phyloP scores from a whole-genome alignment of 2,329 filamentous ascomycete genomes.

The Cytospora piceicola region DNA sequence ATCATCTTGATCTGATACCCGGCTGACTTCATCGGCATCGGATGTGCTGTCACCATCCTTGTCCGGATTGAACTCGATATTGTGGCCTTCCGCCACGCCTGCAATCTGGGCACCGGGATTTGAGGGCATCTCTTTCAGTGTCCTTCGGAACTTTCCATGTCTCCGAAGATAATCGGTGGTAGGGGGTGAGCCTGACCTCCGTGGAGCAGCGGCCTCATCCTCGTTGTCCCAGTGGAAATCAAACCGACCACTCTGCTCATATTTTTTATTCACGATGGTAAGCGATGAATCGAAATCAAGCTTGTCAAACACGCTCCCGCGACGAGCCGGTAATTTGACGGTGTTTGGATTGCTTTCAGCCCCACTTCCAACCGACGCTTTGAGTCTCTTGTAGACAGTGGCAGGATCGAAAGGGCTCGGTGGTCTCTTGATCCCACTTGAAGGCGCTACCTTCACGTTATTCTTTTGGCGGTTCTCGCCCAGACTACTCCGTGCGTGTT shows the following conservation, averaged over 20 bases:
- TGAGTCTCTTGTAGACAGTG: conserved; percentile 62
- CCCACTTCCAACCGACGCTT: conserved; percentile 48
- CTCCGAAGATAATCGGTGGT: conserved; percentile 54
- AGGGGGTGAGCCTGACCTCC: conserved; percentile 43
- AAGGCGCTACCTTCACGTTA: conserved; percentile 37
- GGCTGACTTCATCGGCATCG: conserved; percentile 54
- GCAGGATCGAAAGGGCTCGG: conserved; percentile 62
- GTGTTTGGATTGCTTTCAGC: conserved; percentile 33
- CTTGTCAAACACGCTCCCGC: conserved; percentile 56
- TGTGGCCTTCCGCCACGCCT: conserved; percentile 41
- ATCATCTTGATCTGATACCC: conserved; percentile 60
- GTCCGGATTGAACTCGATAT: conserved; percentile 44
- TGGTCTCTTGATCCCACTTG: conserved; percentile 51
- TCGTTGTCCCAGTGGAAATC: conserved; percentile 47
- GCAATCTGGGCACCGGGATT: conserved; percentile 45
- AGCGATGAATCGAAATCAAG: conserved; percentile 58
- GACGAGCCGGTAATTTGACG: conserved; percentile 38
- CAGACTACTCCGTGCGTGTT: conserved; percentile 60
- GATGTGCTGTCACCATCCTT: conserved; percentile 47
- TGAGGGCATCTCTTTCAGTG: conserved; percentile 42
- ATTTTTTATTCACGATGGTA: conserved; percentile 61
- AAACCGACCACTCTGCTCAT: conserved; percentile 60
- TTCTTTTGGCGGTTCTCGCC: conserved; percentile 43
- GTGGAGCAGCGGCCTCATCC: conserved; percentile 35
- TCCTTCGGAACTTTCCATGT: conserved; percentile 48